Evolutionary conservation across 148 eudicot species (phyloP).

Genomic region (Fallopia convolvulus): DNA sequence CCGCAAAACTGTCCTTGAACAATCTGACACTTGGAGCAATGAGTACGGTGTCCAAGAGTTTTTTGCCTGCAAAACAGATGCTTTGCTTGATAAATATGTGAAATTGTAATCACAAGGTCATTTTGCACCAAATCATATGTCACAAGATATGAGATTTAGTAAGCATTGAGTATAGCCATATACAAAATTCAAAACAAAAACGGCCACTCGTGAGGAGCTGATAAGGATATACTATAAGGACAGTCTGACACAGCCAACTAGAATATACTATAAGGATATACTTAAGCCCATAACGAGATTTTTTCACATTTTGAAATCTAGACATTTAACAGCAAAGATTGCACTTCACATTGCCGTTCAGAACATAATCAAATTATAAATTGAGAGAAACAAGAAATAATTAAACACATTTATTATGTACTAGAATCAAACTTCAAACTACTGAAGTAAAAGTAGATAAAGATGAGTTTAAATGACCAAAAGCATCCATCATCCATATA

Average conservation of each 20-base stretch:
- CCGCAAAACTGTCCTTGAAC: conserved; percentile 98
- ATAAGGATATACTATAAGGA: neutral
- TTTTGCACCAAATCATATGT: neutral
- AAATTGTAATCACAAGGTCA: neutral
- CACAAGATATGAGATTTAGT: neutral
- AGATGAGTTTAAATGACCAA: neutral
- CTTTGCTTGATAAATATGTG: neutral
- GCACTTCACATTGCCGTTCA: neutral
- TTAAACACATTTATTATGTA: neutral
- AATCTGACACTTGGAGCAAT: conserved; percentile 59
- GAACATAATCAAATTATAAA: neutral
- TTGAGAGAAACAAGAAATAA: neutral
- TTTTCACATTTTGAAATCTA: neutral
- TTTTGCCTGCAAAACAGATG: conserved; percentile 66
- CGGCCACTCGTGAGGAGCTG: neutral
- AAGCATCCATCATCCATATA: neutral
- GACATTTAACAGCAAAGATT: neutral
- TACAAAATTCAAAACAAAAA: neutral
- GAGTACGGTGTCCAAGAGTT: conserved; percentile 86
- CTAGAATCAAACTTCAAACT: neutral
- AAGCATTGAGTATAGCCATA: neutral
- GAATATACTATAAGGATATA: neutral
- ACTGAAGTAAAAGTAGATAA: neutral
- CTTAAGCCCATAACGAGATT: neutral
- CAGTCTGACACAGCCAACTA: neutral